Base-by-base conservation (phyloP, 768 basidiomycete genomes). In the Termitomyces eurrhizus region DNA sequence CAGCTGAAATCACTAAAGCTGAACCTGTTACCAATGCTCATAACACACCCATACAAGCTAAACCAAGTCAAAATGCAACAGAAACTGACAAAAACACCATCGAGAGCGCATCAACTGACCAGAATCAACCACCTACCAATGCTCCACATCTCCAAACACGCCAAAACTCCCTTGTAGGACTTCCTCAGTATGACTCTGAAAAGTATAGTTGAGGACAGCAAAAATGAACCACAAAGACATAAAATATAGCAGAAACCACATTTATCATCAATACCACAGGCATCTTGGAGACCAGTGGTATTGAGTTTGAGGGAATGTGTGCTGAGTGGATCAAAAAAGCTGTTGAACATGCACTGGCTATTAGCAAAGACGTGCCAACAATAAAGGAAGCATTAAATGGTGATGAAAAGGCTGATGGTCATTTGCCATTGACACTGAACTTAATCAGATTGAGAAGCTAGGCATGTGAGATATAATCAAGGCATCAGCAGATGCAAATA, bases 101-200 rank as follows among this genome's bases (percentile, higher is more conserved):
- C 1, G 21, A 21, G 21, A 21, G 21, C 33, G 8, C 8, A 35
- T 9, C 33, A 35, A 35, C 33, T 35, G 33, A 35, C 33, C 33
- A 35, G 8, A 35, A 35, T 35, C 35, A 35, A 35, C 35, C 35
- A 35, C 54, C 35, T 58, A 14, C 50, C 12, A 41, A 24, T 54
- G 5, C 12, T 4, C 26, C 24, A 26, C 46, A 48, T 16, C 16
- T 45, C 21, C 35, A 4, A 57, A 21, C 18, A 16, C 37, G 16
- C 48, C 12, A 48, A 48, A 59, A 59, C 16, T 63, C 53, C 11
- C 57, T 62, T 11, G 13, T 18, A 4, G 53, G 57, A 9, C 57
- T 62, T 21, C 52, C 57, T 18, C 45, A 58, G 26, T 33, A 29
- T 33, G 39, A 62, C 45, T 16, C 52, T 9, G 32, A 41, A 2